Evolutionary conservation across 768 basidiomycete genomes (phyloP).

Genomic region (Tylopilus rubrobrunneus): DNA sequence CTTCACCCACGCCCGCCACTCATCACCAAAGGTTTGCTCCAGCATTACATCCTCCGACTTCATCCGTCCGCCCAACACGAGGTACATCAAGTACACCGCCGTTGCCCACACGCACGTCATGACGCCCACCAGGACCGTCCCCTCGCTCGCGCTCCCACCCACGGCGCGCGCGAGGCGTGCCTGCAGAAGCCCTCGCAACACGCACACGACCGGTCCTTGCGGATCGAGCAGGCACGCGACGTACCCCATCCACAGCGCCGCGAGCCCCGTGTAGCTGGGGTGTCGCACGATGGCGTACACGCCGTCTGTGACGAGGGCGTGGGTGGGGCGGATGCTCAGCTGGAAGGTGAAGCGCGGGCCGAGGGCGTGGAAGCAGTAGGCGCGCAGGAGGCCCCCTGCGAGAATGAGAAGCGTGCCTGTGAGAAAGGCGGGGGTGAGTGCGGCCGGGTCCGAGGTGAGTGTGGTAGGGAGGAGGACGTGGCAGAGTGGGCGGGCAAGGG

Average conservation of each 20-base stretch:
- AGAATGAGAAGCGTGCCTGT: slow-evolving; percentile 1
- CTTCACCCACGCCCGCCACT: too few species aligned
- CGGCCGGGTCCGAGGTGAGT: background rate
- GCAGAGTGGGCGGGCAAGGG: background rate
- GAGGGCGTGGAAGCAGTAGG: slow-evolving; percentile 17
- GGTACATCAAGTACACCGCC: too few species aligned
- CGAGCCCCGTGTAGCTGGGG: slow-evolving; percentile 23
- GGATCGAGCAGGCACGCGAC: slow-evolving; percentile 6
- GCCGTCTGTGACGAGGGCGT: slow-evolving; percentile 25
- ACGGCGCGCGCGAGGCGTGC: too few species aligned
- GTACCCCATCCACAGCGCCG: background rate
- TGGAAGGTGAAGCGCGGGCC: slow-evolving; percentile 28
- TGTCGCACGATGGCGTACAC: slow-evolving; percentile 29
- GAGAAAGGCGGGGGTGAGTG: slow-evolving; percentile 5
- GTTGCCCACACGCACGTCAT: background rate
- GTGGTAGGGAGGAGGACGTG: background rate
- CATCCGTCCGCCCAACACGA: too few species aligned
- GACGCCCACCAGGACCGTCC: background rate
- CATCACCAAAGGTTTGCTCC: too few species aligned
- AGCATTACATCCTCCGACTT: too few species aligned
- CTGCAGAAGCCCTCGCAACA: too few species aligned
- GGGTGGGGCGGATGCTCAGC: slow-evolving; percentile 17
- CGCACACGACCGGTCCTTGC: background rate
- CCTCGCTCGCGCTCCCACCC: too few species aligned
- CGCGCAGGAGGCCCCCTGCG: slow-evolving; percentile 8